These are phyloP conservation scores for Torulaspora maleeae DNA, from an alignment of 805 yeast genomes.

Conservation along the genomic window DNA sequence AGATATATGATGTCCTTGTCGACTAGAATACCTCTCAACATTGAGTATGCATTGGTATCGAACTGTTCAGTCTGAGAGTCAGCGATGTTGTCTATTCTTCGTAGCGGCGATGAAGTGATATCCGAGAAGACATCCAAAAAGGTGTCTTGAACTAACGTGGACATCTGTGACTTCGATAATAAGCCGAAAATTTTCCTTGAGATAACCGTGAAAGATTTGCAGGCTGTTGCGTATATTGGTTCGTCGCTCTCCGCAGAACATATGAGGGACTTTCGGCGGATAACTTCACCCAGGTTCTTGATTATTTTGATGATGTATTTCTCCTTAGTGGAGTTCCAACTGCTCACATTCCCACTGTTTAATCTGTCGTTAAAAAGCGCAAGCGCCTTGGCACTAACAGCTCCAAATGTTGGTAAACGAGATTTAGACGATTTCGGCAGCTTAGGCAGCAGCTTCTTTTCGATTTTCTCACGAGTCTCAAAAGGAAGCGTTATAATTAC, in stretches of 20 bases:
- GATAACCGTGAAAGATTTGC: constrained; percentile 39
- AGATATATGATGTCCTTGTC: constrained; percentile 36
- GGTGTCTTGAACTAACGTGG: constrained; percentile 9
- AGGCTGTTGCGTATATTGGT: constrained; percentile 55
- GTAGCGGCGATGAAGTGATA: constrained; percentile 30
- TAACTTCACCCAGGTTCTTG: constrained; percentile 49
- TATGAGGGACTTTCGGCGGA: constrained; percentile 42
- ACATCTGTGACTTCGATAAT: constrained; percentile 4
- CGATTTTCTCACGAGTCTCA: constrained; percentile 53
- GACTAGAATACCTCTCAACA: constrained; percentile 41
- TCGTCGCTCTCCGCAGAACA: constrained; percentile 12
- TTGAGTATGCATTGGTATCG: constrained; percentile 44
- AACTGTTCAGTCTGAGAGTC: constrained; percentile 40
- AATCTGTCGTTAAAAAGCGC: constrained; percentile 40
- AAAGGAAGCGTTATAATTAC: constrained; percentile 55
- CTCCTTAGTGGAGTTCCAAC: constrained; percentile 39
- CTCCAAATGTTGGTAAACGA: constrained; percentile 60
- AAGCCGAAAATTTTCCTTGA: constrained; percentile 25
- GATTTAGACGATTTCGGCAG: constrained; percentile 29
- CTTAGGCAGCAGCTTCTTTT: constrained; percentile 46
- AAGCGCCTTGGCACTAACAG: constrained; percentile 49
- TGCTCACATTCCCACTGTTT: constrained; percentile 29
- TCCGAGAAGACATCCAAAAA: constrained; percentile 30
- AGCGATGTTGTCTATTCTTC: constrained; percentile 23
- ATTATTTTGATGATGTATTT: constrained; percentile 44